Evolutionary conservation across 2,329 filamentous ascomycete genomes (phyloP).

Genomic region (Colletotrichum sp.): DNA sequence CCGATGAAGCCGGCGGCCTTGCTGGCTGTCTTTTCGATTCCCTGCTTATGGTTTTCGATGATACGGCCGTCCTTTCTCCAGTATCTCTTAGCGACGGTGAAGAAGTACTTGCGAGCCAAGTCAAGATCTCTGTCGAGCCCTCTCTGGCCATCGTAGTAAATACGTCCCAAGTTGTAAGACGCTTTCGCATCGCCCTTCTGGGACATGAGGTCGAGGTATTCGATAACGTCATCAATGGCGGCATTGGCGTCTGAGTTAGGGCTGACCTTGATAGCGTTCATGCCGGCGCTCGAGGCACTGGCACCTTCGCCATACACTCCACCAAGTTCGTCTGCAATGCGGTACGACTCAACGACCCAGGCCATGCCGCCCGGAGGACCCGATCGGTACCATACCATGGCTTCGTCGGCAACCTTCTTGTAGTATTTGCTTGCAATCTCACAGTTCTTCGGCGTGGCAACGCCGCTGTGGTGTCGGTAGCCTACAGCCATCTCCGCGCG

Average conservation of each 20-base stretch:
- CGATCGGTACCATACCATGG: conserved; percentile 84
- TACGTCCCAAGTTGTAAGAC: conserved; percentile 82
- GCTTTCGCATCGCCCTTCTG: conserved; percentile 89
- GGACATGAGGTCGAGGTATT: conserved; percentile 90
- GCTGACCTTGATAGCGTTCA: conserved; percentile 76
- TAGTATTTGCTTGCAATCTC: conserved; percentile 88
- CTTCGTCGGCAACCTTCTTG: conserved; percentile 91
- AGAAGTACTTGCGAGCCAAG: conserved; percentile 81
- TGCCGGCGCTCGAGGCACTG: conserved; percentile 85
- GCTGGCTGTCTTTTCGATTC: conserved; percentile 78
- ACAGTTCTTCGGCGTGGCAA: conserved; percentile 85
- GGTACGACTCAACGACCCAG: conserved; percentile 79
- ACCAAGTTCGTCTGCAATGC: conserved; percentile 87
- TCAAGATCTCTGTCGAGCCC: conserved; percentile 75
- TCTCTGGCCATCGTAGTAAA: conserved; percentile 87
- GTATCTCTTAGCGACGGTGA: conserved; percentile 78
- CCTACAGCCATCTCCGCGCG: conserved; percentile 93
- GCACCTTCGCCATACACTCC: conserved; percentile 96
- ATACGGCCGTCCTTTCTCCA: conserved; percentile 82
- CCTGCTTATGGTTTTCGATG: conserved; percentile 70
- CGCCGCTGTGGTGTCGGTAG: conserved; percentile 83
- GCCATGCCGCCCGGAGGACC: conserved; percentile 88
- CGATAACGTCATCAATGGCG: conserved; percentile 89
- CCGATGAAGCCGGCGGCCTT: conserved; percentile 89
- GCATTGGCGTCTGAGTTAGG: conserved; percentile 82